A percentile compares a stretch with the other conserved stretches of the same genome.
Conservation (phyloP, 2,329 filamentous ascomycete species). For the Pseudocercospora fijiensis region DNA sequence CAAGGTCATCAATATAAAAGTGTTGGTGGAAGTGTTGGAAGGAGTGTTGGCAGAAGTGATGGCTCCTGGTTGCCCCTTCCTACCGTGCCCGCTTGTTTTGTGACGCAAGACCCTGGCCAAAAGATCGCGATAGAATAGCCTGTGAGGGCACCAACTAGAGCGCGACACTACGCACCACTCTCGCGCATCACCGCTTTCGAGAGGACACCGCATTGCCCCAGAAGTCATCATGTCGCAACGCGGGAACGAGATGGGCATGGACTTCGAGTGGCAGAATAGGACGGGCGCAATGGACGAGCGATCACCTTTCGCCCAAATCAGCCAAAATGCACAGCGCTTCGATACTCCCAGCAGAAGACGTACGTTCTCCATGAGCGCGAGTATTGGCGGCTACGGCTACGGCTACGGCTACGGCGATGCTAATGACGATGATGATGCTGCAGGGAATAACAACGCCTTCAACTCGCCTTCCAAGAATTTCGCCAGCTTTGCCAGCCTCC, state of each 20-base stretch:
- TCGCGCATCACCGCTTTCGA: neutral
- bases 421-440: constrained; percentile 7
- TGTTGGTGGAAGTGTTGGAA: neutral
- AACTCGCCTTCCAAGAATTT: constrained; percentile 54
- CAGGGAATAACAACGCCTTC: constrained; percentile 38
- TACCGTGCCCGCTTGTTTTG: neutral
- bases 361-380: constrained; percentile 6
- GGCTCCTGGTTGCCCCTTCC: neutral
- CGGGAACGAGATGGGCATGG: constrained; percentile 51
- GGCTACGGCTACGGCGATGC: neutral
- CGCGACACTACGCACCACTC: neutral
- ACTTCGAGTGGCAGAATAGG: constrained; percentile 54
- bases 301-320: constrained; percentile 48
- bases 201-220: neutral
- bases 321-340: constrained; percentile 39
- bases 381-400: neutral
- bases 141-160: neutral
- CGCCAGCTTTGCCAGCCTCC: constrained; percentile 49
- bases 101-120: neutral
- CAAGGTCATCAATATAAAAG: too few relatives aligned
- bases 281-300: constrained; percentile 47
- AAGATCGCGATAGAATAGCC: neutral
- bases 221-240: constrained; percentile 37
- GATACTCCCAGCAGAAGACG: constrained; percentile 24
- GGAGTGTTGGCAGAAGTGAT: too few relatives aligned